Conservation (phyloP, 305 asterid species). For the Fraxinus xanthoxyloides region DNA sequence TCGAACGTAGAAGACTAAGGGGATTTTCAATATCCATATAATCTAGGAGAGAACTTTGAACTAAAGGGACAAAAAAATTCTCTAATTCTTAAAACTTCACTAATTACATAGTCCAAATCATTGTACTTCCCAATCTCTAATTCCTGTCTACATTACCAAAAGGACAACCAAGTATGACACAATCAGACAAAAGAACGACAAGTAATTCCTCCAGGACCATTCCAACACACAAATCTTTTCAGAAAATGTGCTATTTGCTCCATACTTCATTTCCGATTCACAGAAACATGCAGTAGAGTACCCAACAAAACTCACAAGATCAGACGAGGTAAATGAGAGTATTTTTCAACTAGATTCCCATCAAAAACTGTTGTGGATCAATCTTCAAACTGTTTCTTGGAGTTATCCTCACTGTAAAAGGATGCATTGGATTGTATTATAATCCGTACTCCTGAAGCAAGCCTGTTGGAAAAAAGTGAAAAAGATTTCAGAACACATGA, state of each 20-base stretch:
- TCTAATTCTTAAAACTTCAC: not conserved
- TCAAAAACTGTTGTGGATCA: not conserved
- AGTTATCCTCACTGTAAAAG: slow-evolving; percentile 33
- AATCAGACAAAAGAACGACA: not conserved
- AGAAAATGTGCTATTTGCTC: not conserved
- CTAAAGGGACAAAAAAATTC: not conserved
- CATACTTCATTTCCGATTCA: not conserved
- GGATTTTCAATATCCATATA: not conserved
- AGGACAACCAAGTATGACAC: not conserved
- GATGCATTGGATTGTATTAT: slow-evolving; percentile 67
- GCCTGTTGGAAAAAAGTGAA: slow-evolving; percentile 53
- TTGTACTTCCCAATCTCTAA: not conserved
- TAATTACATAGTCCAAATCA: not conserved
- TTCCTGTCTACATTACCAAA: not conserved
- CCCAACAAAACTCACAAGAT: not conserved
- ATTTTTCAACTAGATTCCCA: not conserved
- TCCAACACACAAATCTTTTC: not conserved
- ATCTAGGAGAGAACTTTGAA: not conserved
- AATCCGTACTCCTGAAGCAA: slow-evolving; percentile 99
- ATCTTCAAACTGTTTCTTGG: slow-evolving; percentile 15
- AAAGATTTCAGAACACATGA: slow-evolving; percentile 30
- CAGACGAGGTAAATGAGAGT: not conserved
- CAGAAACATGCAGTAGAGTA: not conserved
- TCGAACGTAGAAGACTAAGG: not conserved
- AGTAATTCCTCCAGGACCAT: not conserved